Evolutionary conservation across 192 early-diverging fungal genomes (phyloP).

Genomic region (Backusella luteola): DNA sequence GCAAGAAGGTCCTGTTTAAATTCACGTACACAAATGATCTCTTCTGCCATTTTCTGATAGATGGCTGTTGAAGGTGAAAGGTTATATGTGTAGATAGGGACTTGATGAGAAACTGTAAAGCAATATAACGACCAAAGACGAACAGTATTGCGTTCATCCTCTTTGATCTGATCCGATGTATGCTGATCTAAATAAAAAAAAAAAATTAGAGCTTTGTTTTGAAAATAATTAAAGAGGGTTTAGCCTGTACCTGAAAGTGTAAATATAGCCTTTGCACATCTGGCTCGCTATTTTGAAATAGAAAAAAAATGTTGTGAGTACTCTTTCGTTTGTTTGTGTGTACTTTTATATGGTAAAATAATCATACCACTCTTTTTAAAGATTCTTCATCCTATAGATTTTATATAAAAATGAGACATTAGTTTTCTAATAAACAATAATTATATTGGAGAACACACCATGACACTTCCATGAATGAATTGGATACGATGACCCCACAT

Average conservation of each 20-base stretch:
- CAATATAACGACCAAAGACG: slow-evolving; percentile 65
- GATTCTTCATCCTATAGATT: slow-evolving; percentile 24
- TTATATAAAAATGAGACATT: not conserved
- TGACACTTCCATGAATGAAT: slow-evolving; percentile 31
- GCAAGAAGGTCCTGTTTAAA: slow-evolving; percentile 52
- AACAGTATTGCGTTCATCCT: slow-evolving; percentile 71
- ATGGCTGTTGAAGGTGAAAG: slow-evolving; percentile 58
- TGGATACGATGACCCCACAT: slow-evolving; percentile 42
- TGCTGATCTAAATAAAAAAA: slow-evolving; percentile 38
- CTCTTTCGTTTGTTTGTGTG: not conserved
- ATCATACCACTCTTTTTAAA: slow-evolving; percentile 24
- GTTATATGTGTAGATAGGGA: slow-evolving; percentile 61
- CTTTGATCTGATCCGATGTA: slow-evolving; percentile 44
- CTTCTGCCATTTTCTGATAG: slow-evolving; percentile 58
- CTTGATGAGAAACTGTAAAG: slow-evolving; percentile 45
- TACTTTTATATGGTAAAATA: not conserved
- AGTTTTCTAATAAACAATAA: not conserved
- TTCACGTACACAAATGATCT: slow-evolving; percentile 49
- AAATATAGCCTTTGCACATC: slow-evolving; percentile 47
- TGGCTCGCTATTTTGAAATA: slow-evolving; percentile 29
- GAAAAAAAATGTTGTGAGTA: not conserved
- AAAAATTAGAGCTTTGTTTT: not conserved
- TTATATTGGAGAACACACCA: slow-evolving; percentile 12
- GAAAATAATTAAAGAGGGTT: not conserved
- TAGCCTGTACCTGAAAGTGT: slow-evolving; percentile 42